A percentile compares a stretch with the other conserved stretches of the same genome.
Evolutionary conservation across 805 yeast species (phyloP).

Genomic region (Myxozyma lipomycoides): DNA sequence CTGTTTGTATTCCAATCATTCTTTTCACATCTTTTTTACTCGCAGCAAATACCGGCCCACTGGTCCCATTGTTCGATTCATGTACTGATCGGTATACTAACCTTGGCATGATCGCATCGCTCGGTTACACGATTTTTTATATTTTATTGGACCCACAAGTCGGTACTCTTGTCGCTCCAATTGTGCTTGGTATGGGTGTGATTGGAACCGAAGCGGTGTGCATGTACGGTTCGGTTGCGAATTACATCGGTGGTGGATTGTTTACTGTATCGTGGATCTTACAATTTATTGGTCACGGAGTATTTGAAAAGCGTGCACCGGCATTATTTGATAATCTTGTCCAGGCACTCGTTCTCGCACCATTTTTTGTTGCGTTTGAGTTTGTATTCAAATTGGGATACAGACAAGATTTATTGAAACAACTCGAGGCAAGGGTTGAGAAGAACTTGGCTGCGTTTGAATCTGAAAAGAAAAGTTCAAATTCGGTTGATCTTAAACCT

Average conservation of each 20-base stretch:
- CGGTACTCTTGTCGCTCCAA: conserved; percentile 44
- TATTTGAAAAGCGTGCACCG: conserved; percentile 77
- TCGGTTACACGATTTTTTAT: conserved; percentile 57
- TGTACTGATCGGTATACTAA: conserved; percentile 36
- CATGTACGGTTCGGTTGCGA: not conserved
- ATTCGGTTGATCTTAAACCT: no score
- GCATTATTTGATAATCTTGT: conserved; percentile 77
- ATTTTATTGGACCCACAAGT: conserved; percentile 49
- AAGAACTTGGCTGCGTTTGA: conserved; percentile 30
- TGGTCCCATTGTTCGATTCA: conserved; percentile 20
- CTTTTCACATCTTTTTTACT: conserved; percentile 52
- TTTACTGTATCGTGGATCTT: conserved; percentile 67
- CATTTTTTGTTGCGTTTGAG: conserved; percentile 82
- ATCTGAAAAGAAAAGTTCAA: no score
- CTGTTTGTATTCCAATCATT: conserved; percentile 75
- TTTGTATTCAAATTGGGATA: conserved; percentile 64
- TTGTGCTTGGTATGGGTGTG: conserved; percentile 37
- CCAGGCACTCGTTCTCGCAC: conserved; percentile 87
- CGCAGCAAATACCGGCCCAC: conserved; percentile 33
- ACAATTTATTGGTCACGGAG: conserved; percentile 86
- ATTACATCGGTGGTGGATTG: conserved; percentile 38
- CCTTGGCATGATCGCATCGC: conserved; percentile 46
- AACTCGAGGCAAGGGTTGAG: conserved; percentile 46
- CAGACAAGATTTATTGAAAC: conserved; percentile 47
- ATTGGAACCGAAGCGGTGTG: conserved; percentile 31